Evolutionary conservation across 345 rosid genomes (phyloP), one percentile per base, ranked within the genome.

Genomic region (Bretschneidera sinensis): DNA sequence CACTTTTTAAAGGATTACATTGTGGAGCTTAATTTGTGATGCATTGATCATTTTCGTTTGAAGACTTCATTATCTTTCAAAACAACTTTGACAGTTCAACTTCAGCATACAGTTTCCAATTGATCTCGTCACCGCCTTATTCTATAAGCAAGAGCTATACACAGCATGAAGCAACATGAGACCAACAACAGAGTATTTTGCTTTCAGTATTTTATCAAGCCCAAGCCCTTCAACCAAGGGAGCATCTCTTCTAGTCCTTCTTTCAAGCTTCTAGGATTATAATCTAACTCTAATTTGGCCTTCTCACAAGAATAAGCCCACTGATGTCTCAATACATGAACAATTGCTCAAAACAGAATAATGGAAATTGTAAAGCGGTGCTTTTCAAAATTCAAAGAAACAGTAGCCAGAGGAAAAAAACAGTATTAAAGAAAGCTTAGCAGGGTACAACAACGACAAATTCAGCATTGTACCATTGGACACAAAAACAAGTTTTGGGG

Each of bases 301-400:
- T 92, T 92, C 66, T 84, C 83, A 25, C 96, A 89, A 51, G 92
- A 85, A 74, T 85, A 87, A 24, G 88, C 85, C 97, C 98, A 85
- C 34, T 89, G 91, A 71, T 85, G 97, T 65, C 90, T 75, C 61
- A 89, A 74, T 51, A 87, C 85, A 23, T 67, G 63, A 51, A 76
- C 91, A n/a, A 87, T 72, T 89, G 89, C 75, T 60, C 74, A 72
- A 53, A 58, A 17, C 18, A 43, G 15, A 23, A 67, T 8, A 28
- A 28, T 8, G 33, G 33, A 28, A 28, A 28, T 28, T 28, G 8
- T 31, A 55, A 18, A 54, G 6, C 39, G n/a, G n/a, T n/a, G n/a
- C 43, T 47, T 6, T 14, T 22, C 1, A 53, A 7, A 16, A 18
- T 24, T 24, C 3, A 22, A 57, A 51, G 47, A 25, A 45, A 50